Percentiles rank a stretch among this genome's conserved stretches.
These are phyloP conservation scores for Sideroxylon spinosum DNA, from an alignment of 179 eudicot genomes.

Conservation along the genomic window DNA sequence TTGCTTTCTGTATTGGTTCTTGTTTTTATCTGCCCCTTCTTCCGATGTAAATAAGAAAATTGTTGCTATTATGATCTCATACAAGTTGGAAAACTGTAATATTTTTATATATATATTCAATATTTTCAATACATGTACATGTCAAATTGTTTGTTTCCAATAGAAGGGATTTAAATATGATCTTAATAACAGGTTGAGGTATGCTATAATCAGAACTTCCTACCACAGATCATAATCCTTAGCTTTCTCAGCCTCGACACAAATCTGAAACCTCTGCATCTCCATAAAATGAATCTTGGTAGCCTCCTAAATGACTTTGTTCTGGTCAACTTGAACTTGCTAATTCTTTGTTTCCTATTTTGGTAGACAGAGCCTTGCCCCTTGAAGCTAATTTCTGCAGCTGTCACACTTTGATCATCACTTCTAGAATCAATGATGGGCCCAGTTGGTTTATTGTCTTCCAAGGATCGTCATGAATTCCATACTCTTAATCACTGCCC, in stretches of 20 bases:
- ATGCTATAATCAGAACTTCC: constrained; percentile 9
- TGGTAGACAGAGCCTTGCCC: neutral
- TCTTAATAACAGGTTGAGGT: too few relatives aligned
- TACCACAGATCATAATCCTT: constrained; percentile 27
- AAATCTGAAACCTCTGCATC: constrained; percentile 25
- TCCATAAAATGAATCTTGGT: constrained; percentile 29
- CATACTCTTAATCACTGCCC: constrained; percentile 38
- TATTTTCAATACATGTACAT: neutral
- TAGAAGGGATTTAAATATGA: too few relatives aligned
- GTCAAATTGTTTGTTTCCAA: neutral
- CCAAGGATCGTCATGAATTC: constrained; percentile 36
- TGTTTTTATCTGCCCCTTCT: neutral
- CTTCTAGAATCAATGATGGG: neutral
- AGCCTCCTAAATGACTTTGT: constrained; percentile 32
- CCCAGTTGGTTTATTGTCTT: neutral
- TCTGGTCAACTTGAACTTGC: constrained; percentile 22
- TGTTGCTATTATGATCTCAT: neutral
- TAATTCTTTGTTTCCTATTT: neutral
- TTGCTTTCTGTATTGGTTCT: neutral
- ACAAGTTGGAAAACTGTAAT: neutral
- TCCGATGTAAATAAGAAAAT: neutral
- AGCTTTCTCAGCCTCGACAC: constrained; percentile 22
- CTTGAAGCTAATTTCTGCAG: neutral
- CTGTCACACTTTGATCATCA: neutral
- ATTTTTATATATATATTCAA: neutral